Evolutionary conservation across 768 basidiomycete genomes (phyloP).

Genomic region (Holtermanniella nyarrowii): DNA sequence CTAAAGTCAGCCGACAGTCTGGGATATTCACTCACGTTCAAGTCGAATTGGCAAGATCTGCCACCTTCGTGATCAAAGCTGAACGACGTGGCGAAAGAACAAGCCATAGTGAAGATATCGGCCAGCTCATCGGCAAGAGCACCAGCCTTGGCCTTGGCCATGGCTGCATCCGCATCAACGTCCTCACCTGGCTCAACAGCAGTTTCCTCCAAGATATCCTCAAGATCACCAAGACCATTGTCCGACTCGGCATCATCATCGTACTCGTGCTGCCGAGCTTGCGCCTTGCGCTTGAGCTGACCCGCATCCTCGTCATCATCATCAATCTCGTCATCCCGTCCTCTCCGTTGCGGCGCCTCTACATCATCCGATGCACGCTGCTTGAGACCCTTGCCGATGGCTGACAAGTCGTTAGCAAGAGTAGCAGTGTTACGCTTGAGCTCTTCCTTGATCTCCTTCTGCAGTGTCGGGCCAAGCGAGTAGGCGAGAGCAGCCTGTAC

Average conservation of each 20-base stretch:
- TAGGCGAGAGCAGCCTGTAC: conserved; percentile 61
- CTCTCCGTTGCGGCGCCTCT: conserved; percentile 41
- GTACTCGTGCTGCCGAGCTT: conserved; percentile 45
- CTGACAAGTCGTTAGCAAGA: conserved; percentile 59
- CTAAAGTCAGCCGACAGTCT: conserved; percentile 45
- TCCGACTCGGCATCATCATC: conserved; percentile 51
- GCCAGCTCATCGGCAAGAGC: conserved; percentile 32
- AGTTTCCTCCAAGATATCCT: conserved; percentile 49
- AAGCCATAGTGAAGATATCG: conserved; percentile 44
- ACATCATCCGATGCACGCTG: conserved; percentile 42
- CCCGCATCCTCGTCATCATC: conserved; percentile 53
- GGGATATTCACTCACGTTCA: conserved; percentile 57
- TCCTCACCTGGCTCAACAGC: conserved; percentile 53
- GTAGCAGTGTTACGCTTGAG: conserved; percentile 74
- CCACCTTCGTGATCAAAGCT: conserved; percentile 49
- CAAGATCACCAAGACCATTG: conserved; percentile 23
- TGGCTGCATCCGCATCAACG: conserved; percentile 19
- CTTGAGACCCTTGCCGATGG: conserved; percentile 55
- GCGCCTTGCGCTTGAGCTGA: conserved; percentile 38
- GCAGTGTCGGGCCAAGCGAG: conserved; percentile 68
- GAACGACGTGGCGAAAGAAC: conserved; percentile 63
- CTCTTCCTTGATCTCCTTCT: conserved; percentile 74
- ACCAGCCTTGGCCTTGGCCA: conserved; percentile 14
- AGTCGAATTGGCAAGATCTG: conserved; percentile 59
- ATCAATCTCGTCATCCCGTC: conserved; percentile 46